phyloP scores from a whole-genome alignment of 2,329 filamentous ascomycete species.

The Fusarium acutatum region DNA sequence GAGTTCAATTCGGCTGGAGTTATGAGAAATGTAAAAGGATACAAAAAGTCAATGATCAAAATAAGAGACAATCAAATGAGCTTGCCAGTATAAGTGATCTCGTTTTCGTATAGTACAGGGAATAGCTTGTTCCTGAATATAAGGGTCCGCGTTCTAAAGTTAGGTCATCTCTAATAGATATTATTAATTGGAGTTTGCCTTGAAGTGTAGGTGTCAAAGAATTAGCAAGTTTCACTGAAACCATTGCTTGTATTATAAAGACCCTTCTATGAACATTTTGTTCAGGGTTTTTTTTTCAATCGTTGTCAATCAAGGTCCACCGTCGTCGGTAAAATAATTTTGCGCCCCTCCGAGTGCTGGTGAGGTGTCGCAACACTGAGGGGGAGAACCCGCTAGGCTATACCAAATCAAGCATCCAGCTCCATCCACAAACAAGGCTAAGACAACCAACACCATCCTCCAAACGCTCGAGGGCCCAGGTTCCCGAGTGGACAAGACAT shows the following conservation, averaged over 20 bases:
- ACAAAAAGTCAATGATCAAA: constrained; percentile 17
- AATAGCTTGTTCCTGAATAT: not conserved
- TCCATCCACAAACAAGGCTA: constrained; percentile 30
- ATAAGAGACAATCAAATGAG: not conserved
- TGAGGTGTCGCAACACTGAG: constrained; percentile 22
- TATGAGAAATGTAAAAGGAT: constrained; percentile 13
- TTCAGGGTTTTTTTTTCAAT: not conserved
- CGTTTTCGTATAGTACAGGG: not conserved
- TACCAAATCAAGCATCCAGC: constrained; percentile 39
- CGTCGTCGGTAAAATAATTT: constrained; percentile 29
- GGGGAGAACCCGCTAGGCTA: constrained; percentile 27
- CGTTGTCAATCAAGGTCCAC: not conserved
- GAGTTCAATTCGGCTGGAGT: constrained; percentile 13
- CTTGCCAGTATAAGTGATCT: not conserved
- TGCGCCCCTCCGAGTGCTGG: constrained; percentile 5
- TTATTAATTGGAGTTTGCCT: not conserved
- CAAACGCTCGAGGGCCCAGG: constrained; percentile 35
- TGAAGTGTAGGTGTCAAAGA: not conserved
- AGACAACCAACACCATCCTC: constrained; percentile 36
- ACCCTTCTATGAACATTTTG: not conserved
- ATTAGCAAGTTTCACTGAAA: no score
- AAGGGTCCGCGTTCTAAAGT: not conserved
- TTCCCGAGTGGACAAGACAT: constrained; percentile 41
- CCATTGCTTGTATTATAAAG: not conserved
- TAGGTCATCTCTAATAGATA: not conserved